Evolutionary conservation across 345 rosid species (phyloP), one percentile per base, ranked within the genome.

Genomic region (Schrenkiella parvula): DNA sequence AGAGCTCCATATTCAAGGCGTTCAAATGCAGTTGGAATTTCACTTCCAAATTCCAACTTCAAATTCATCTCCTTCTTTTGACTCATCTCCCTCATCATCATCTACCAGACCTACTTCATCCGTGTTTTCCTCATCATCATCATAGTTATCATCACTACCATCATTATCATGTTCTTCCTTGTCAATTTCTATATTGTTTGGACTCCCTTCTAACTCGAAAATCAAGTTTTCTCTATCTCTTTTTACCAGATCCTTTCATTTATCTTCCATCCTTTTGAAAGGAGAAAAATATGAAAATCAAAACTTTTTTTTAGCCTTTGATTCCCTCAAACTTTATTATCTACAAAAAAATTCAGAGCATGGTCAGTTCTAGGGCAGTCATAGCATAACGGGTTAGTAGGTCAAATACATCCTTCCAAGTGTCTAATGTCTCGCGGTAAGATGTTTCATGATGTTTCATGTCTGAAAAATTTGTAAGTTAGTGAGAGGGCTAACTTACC

Each of bases 1-100:
- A n/a, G n/a, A n/a, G 88, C 91, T 74, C 86, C 93, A 62, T 90
- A 88, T 37, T 84, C 89, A 29, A 79, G 84, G 18, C 79, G 86
- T 80, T 88, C 84, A 23, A 85, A 87, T 18, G 58, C 41, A 21
- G 37, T 58, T 8, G 76, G 68, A 48, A 71, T 48, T 25, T 17
- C 76, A 50, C 31, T 64, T 65, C 7, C n/a, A n/a, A n/a, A n/a
- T n/a, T n/a, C n/a, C 68, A 51, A 46, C 25, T 29, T 70, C 63
- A 28, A 41, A 35, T 11, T 41, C 72, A 47, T 48, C 60, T 50
- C 50, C 63, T 64, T 54, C 71, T 44, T 77, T 77, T 1, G 58
- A 50, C 15, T 58, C 77, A 71, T 58, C 76, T n/a, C 54, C 39
- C 7, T 54, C 68, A 44, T 64, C 66, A 35, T 66, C 68, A 73